Evolutionary conservation across 768 basidiomycete genomes (phyloP).

Genomic region (Cyclocybe cylindracea): DNA sequence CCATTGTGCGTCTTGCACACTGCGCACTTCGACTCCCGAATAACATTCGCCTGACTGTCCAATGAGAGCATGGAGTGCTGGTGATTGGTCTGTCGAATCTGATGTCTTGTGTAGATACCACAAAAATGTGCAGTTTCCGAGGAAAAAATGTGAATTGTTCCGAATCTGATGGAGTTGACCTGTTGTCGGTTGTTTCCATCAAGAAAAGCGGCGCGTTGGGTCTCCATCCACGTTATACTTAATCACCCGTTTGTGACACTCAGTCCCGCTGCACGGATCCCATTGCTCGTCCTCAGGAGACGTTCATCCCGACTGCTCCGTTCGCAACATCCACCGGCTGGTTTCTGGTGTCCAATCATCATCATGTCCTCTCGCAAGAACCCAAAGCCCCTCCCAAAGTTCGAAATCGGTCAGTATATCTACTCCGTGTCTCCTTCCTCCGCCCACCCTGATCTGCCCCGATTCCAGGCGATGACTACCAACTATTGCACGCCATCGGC

Average conservation of each 20-base stretch:
- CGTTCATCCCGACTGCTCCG: constrained; percentile 14
- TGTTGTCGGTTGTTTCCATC: constrained; percentile 22
- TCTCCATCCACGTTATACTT: constrained; percentile 2
- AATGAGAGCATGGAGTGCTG: too few species aligned
- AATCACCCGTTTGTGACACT: constrained; percentile 9
- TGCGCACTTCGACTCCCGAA: too few species aligned
- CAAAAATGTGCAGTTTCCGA: too few species aligned
- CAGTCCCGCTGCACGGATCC: constrained; percentile 30
- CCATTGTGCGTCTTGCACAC: too few species aligned
- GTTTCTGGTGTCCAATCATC: constrained; percentile 42
- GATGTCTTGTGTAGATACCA: too few species aligned
- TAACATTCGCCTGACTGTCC: too few species aligned
- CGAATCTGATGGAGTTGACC: background rate
- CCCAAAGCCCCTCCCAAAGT: constrained; percentile 69
- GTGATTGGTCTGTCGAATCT: too few species aligned
- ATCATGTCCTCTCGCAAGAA: constrained; percentile 58
- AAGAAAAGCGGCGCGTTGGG: background rate
- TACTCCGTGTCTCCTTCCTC: background rate
- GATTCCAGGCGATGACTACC: constrained; percentile 66
- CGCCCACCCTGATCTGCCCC: constrained; percentile 9
- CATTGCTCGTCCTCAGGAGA: constrained; percentile 18
- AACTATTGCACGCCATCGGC: constrained; percentile 72
- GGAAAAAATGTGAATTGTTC: too few species aligned
- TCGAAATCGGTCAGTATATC: constrained; percentile 58
- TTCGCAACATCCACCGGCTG: constrained; percentile 40